Evolutionary conservation across 805 yeast species (phyloP), one percentile per base, ranked within the genome.

Genomic region (Suhomyces sp.): DNA sequence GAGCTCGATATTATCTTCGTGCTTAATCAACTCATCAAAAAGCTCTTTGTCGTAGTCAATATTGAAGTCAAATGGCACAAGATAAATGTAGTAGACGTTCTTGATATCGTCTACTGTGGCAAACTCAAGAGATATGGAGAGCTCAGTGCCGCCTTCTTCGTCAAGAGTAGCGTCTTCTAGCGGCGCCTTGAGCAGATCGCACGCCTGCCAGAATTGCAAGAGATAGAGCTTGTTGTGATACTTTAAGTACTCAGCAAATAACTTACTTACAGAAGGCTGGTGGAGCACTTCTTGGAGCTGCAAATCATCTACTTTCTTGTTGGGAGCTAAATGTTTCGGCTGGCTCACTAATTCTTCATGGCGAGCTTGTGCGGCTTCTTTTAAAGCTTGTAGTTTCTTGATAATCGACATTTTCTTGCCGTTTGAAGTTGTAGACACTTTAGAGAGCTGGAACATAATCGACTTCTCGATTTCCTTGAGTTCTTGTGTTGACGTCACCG

Each of bases 121-220:
- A 48, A 78, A 69, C 52, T 77, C 82, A 12, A 73, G 60, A 1
- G 74, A 70, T 5, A 76, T 54, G 0, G 74, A 61, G 54, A 79
- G 63, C 38, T 59, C 67, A 47, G 66, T 63, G 22, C 60, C 64
- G 3, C 66, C 69, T 44, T 64, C 62, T 22, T 70, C 64, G 42
- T 69, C 70, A 5, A 63, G 51, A 23, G 62, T 52, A 22, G 62
- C 42, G 53, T 80, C 87, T 56, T 85, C 89, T 15, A 91, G 66
- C 0, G 97, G 96, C 47, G 87, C 87, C 59, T 84, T 82, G 38
- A 89, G 77, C 0, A 80, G 74, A 55, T 89, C 87, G 2, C 90
- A 86, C 2, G 81, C 78, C 4, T 80, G 64, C 90, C 91, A 88
- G 55, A 83, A 84, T 44, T 84, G 85, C 4, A 90, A 61, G 27